Percentiles rank a stretch among this genome's conserved stretches.
phyloP scores from a whole-genome alignment of 169 alveolate genomes.

The Plasmodium knowlesi region DNA sequence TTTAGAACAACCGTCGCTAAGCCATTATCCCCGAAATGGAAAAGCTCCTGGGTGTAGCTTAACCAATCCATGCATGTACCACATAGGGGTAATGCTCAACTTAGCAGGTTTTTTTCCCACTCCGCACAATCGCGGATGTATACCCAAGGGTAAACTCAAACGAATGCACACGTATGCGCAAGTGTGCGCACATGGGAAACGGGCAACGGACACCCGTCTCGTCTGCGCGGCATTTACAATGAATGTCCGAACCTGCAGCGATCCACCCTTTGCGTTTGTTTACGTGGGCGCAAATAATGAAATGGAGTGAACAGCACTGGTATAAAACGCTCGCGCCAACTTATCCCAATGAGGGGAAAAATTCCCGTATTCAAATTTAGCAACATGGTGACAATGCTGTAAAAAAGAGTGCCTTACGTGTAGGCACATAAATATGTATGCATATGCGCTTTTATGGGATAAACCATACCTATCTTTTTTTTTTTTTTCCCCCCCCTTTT shows the following conservation, averaged over 20 bases:
- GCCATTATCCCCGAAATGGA: neutral
- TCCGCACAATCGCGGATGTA: neutral
- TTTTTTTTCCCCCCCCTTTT: too few species aligned
- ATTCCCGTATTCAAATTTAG: slow-evolving; percentile 3
- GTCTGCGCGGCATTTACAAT: neutral
- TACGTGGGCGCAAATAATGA: slow-evolving; percentile 64
- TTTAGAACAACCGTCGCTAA: neutral
- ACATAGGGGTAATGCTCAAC: neutral
- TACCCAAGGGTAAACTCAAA: neutral
- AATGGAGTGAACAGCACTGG: slow-evolving; percentile 27
- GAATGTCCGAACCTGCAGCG: slow-evolving; percentile 36
- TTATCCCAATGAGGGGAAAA: neutral
- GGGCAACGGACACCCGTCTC: neutral
- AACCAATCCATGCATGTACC: neutral
- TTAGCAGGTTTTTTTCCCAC: neutral
- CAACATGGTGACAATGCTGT: slow-evolving; percentile 15
- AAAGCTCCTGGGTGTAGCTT: neutral
- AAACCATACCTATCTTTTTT: neutral
- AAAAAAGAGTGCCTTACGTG: neutral
- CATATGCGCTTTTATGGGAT: neutral
- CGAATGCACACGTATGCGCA: neutral
- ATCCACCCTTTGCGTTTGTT: slow-evolving; percentile 67
- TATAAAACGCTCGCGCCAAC: neutral
- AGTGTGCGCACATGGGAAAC: neutral
- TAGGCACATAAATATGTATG: neutral